Percentiles rank a stretch among this genome's conserved stretches.
phyloP scores from a whole-genome alignment of 2,329 filamentous ascomycete species.

The Fusarium sp. region DNA sequence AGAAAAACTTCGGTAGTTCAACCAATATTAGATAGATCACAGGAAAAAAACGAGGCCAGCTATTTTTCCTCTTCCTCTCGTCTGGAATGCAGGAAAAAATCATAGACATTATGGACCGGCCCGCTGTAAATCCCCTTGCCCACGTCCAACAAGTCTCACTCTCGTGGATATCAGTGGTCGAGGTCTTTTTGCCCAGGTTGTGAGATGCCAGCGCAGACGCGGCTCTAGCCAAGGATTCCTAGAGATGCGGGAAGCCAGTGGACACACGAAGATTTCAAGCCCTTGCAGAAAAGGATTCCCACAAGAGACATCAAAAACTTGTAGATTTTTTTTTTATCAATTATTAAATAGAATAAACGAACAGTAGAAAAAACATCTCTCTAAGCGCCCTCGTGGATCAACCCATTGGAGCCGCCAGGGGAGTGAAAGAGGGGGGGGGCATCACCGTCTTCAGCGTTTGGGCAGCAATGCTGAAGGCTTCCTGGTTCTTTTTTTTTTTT shows the following conservation, averaged over 20 bases:
- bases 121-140: constrained; percentile 13
- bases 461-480: constrained; percentile 35
- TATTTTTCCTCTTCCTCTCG: background rate
- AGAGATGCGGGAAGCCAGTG: constrained; percentile 12
- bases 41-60: background rate
- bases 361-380: constrained; percentile 6
- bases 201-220: constrained; percentile 31
- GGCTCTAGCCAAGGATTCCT: constrained; percentile 13
- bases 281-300: constrained; percentile 26
- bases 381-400: constrained; percentile 39
- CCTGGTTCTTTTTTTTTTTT: constrained; percentile 6
- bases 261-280: constrained; percentile 6
- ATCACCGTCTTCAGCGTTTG: constrained; percentile 34
- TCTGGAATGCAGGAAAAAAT: constrained; percentile 12
- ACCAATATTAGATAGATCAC: background rate
- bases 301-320: background rate
- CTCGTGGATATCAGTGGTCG: constrained; percentile 20
- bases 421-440: constrained; percentile 18
- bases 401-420: constrained; percentile 20
- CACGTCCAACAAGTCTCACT: constrained; percentile 16
- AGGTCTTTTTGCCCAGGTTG: background rate
- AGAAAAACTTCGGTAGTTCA: background rate
- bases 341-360: background rate
- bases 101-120: constrained; percentile 35
- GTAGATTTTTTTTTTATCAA: background rate